A percentile compares a stretch with the other conserved stretches of the same genome.
Evolutionary conservation across 2,329 filamentous ascomycete species (phyloP).

Genomic region (Fusarium algeriense): DNA sequence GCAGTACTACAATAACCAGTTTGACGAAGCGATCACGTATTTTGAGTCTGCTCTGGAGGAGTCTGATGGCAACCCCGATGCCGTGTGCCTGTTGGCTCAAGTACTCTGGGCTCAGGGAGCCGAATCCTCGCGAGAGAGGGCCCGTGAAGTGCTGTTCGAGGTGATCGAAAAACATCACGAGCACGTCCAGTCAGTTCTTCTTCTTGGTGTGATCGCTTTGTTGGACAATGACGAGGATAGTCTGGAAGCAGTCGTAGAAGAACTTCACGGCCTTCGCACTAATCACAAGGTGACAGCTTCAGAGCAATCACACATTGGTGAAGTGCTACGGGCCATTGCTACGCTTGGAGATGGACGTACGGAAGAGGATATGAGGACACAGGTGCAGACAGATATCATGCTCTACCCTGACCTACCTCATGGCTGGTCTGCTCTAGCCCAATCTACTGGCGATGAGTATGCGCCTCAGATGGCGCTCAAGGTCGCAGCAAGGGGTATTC

Average conservation of each 20-base stretch:
- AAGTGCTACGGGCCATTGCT: conserved; percentile 81
- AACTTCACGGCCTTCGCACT: conserved; percentile 79
- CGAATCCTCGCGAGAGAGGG: conserved; percentile 78
- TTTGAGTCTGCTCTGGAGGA: conserved; percentile 86
- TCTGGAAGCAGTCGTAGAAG: conserved; percentile 82
- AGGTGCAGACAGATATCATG: conserved; percentile 83
- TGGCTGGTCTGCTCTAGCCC: conserved; percentile 83
- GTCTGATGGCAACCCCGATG: conserved; percentile 80
- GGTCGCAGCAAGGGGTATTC: conserved; percentile 80
- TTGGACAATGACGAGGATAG: conserved; percentile 84
- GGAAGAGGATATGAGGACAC: conserved; percentile 66
- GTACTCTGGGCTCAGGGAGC: conserved; percentile 92
- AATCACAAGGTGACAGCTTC: conserved; percentile 71
- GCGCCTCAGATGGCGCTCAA: conserved; percentile 82
- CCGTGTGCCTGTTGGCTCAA: conserved; percentile 88
- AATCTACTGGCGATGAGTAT: conserved; percentile 65
- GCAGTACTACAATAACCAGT: conserved; percentile 76
- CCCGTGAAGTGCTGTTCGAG: conserved; percentile 82
- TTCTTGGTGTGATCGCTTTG: conserved; percentile 86
- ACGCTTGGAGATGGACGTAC: conserved; percentile 63
- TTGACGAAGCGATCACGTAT: conserved; percentile 78
- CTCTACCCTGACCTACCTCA: conserved; percentile 82
- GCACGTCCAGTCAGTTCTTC: conserved; percentile 82
- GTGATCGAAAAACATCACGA: conserved; percentile 79
- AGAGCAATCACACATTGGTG: conserved; percentile 77